Percentiles rank a stretch among this genome's conserved stretches.
Conservation (phyloP, 2,329 filamentous ascomycete genomes). For the Ramularia collo-cygni region DNA sequence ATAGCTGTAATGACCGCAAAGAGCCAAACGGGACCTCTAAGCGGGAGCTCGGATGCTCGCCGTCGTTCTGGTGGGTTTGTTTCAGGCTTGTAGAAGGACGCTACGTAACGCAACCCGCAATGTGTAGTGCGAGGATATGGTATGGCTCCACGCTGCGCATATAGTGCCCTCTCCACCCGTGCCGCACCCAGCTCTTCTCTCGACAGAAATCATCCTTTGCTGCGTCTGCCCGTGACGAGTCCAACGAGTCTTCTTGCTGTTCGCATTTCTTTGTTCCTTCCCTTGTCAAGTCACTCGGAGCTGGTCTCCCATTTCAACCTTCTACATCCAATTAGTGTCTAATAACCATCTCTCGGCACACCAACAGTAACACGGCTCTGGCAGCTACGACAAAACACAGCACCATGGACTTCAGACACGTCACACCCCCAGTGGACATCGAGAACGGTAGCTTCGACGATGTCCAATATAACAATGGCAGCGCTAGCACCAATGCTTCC, state of each 20-base stretch:
- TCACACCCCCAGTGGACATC: slow-evolving; percentile 38
- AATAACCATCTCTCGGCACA: slow-evolving; percentile 15
- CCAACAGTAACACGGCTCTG: slow-evolving; percentile 12
- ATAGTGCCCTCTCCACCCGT: slow-evolving; percentile 18
- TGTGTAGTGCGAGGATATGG: slow-evolving; percentile 15
- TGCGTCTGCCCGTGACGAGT: slow-evolving; percentile 27
- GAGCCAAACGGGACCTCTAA: slow-evolving; percentile 3
- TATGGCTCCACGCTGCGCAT: slow-evolving; percentile 18
- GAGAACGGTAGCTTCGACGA: slow-evolving; percentile 21
- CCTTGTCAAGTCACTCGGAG: slow-evolving; percentile 34
- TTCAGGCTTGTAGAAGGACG: slow-evolving; percentile 20
- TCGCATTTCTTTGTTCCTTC: slow-evolving; percentile 31
- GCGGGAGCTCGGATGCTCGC: slow-evolving; percentile 17
- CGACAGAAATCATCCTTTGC: slow-evolving; percentile 17
- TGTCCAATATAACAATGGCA: slow-evolving; percentile 26
- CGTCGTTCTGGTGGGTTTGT: slow-evolving; percentile 23
- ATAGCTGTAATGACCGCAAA: slow-evolving; percentile 9
- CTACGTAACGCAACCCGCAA: slow-evolving; percentile 13
- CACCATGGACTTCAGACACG: slow-evolving; percentile 39
- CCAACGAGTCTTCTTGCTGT: slow-evolving; percentile 34
- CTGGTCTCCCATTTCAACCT: slow-evolving; percentile 34
- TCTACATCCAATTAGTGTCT: slow-evolving; percentile 17
- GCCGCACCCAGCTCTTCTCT: slow-evolving; percentile 12
- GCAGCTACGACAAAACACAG: slow-evolving; percentile 18
- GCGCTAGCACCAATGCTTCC: slow-evolving; percentile 26